phyloP scores from a whole-genome alignment of 192 early-diverging fungal genomes.

The Cetraspora pellucida region DNA sequence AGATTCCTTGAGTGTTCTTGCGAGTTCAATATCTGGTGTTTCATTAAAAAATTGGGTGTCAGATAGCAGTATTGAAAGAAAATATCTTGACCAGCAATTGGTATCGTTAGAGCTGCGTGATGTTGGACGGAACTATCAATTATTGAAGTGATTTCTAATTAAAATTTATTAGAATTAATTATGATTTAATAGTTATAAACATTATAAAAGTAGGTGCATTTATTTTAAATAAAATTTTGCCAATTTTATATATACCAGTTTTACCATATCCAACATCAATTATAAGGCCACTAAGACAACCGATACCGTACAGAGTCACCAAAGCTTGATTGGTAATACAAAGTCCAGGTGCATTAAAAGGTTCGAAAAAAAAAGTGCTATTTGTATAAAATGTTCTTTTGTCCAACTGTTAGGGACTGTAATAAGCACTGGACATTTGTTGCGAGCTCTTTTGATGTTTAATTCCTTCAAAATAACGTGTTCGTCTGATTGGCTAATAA shows the following conservation, averaged over 20 bases:
- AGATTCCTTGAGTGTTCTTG: constrained; percentile 59
- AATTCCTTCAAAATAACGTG: constrained; percentile 81
- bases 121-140: constrained; percentile 72
- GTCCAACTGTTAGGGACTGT: constrained; percentile 81
- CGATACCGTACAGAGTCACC: constrained; percentile 78
- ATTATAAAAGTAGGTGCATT: too few relatives aligned
- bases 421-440: constrained; percentile 79
- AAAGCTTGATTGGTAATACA: constrained; percentile 84
- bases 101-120: constrained; percentile 59
- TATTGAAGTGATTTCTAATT: constrained; percentile 69
- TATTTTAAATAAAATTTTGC: too few relatives aligned
- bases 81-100: constrained; percentile 68
- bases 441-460: constrained; percentile 70
- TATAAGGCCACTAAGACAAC: constrained; percentile 77
- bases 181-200: too few relatives aligned
- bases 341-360: constrained; percentile 83
- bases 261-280: too few relatives aligned
- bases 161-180: neutral
- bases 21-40: constrained; percentile 57
- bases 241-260: constrained; percentile 55
- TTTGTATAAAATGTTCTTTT: constrained; percentile 74
- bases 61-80: constrained; percentile 60
- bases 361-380: constrained; percentile 94
- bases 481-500: too few relatives aligned
- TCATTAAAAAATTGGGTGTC: constrained; percentile 56